Evolutionary conservation across 768 basidiomycete genomes (phyloP).

Genomic region (Lanmaoa pseudosensibilis): DNA sequence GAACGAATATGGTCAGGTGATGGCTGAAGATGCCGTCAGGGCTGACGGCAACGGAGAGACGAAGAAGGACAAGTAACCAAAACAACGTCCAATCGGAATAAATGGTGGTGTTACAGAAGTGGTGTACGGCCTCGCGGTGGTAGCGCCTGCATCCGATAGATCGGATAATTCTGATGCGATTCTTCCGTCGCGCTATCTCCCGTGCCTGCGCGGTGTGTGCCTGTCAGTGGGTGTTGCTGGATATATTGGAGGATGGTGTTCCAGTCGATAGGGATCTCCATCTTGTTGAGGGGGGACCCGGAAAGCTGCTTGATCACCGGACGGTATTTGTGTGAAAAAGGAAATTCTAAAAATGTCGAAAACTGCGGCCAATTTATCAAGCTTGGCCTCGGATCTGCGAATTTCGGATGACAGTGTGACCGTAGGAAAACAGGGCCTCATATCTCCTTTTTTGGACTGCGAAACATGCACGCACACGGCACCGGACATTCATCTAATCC

Average conservation of each 20-base stretch:
- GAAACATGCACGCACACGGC: constrained; percentile 31
- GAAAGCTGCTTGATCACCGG: no score
- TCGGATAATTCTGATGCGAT: neutral
- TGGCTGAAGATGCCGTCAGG: constrained; percentile 46
- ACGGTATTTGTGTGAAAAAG: neutral
- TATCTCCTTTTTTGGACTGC: constrained; percentile 25
- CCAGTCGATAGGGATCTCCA: neutral
- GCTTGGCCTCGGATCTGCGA: constrained; percentile 1
- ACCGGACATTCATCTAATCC: constrained; percentile 38
- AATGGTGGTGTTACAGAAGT: constrained; percentile 8
- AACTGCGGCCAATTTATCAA: constrained; percentile 4
- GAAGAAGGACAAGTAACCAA: constrained; percentile 54
- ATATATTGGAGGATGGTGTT: neutral
- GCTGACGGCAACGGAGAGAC: constrained; percentile 45
- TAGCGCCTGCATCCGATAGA: neutral
- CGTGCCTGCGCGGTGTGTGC: constrained; percentile 1
- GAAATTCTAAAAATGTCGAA: constrained; percentile 9
- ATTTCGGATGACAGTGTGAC: constrained; percentile 11
- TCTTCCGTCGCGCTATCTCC: constrained; percentile 18
- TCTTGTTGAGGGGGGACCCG: no score
- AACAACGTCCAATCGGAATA: constrained; percentile 7
- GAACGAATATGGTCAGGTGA: constrained; percentile 94
- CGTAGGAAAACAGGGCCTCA: constrained; percentile 20
- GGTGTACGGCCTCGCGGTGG: constrained; percentile 5
- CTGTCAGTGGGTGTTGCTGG: neutral